Evolutionary conservation across 371 early-diverging fungal species (phyloP).

Genomic region (Mucor indicus): DNA sequence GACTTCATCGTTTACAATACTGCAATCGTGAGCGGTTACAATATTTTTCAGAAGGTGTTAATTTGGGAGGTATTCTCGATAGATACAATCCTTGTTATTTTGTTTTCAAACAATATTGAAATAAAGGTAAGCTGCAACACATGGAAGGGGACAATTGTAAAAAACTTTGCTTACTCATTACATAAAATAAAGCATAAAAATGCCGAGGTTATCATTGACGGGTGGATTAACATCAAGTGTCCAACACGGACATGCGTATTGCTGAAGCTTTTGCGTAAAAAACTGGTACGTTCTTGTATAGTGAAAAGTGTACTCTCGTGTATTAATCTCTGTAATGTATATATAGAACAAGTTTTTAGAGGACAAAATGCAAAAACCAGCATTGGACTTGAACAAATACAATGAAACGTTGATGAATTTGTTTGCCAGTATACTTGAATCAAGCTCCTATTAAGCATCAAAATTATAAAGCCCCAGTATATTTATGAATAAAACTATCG

Average conservation of each 20-base stretch:
- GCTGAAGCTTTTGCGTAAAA: slow-evolving; percentile 54
- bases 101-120: slow-evolving; percentile 55
- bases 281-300: slow-evolving; percentile 41
- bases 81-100: slow-evolving; percentile 45
- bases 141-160: no score
- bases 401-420: slow-evolving; percentile 30
- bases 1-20: slow-evolving; percentile 59
- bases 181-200: slow-evolving; percentile 50
- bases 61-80: slow-evolving; percentile 57
- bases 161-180: background rate
- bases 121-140: slow-evolving; percentile 45
- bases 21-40: slow-evolving; percentile 42
- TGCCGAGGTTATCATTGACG: slow-evolving; percentile 46
- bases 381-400: slow-evolving; percentile 24
- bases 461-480: no score
- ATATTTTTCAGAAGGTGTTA: slow-evolving; percentile 33
- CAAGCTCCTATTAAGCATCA: no score
- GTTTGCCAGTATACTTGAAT: no score
- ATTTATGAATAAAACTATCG: no score
- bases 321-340: background rate
- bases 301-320: background rate
- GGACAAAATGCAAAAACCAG: slow-evolving; percentile 39
- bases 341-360: slow-evolving; percentile 29
- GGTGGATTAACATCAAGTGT: slow-evolving; percentile 65
- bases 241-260: slow-evolving; percentile 60